Evolutionary conservation across 2,329 filamentous ascomycete genomes (phyloP).

Genomic region (Hypoxylon sp.): DNA sequence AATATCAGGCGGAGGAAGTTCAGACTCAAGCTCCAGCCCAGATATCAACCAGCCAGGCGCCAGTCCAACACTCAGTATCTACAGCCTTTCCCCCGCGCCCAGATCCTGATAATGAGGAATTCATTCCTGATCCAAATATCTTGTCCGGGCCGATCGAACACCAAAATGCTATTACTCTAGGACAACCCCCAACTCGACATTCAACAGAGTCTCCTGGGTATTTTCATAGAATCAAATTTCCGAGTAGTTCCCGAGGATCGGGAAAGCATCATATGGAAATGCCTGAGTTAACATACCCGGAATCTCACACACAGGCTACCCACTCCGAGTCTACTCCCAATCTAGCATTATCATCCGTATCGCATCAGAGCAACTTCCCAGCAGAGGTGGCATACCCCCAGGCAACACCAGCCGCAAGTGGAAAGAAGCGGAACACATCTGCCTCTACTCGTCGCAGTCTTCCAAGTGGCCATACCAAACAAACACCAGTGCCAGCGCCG

Average conservation of each 20-base stretch:
- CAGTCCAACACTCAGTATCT: slow-evolving; percentile 17
- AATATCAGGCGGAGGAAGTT: slow-evolving; percentile 16
- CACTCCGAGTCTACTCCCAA: slow-evolving; percentile 31
- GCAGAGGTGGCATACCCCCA: slow-evolving; percentile 30
- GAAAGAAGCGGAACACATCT: slow-evolving; percentile 32
- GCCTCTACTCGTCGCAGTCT: slow-evolving; percentile 42
- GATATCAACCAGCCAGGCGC: slow-evolving; percentile 1
- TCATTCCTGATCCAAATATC: slow-evolving; percentile 51
- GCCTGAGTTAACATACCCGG: slow-evolving; percentile 36
- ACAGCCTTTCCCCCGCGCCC: slow-evolving; percentile 18
- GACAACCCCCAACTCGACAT: slow-evolving; percentile 15
- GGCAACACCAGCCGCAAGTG: slow-evolving; percentile 18
- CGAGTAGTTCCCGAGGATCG: slow-evolving; percentile 25
- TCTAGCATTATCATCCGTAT: slow-evolving; percentile 29
- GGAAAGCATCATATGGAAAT: slow-evolving; percentile 21
- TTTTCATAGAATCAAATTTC: slow-evolving; percentile 35
- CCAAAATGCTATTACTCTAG: slow-evolving; percentile 16
- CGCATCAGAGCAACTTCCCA: slow-evolving; percentile 26
- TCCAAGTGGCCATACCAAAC: slow-evolving; percentile 40
- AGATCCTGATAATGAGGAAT: slow-evolving; percentile 50
- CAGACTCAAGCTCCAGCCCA: slow-evolving; percentile 12
- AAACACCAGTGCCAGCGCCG: slow-evolving; percentile 43
- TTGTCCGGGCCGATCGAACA: slow-evolving; percentile 46
- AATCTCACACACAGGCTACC: slow-evolving; percentile 36
- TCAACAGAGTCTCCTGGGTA: slow-evolving; percentile 34